phyloP scores from a whole-genome alignment of 768 basidiomycete species.

The Asterophora parasitica region DNA sequence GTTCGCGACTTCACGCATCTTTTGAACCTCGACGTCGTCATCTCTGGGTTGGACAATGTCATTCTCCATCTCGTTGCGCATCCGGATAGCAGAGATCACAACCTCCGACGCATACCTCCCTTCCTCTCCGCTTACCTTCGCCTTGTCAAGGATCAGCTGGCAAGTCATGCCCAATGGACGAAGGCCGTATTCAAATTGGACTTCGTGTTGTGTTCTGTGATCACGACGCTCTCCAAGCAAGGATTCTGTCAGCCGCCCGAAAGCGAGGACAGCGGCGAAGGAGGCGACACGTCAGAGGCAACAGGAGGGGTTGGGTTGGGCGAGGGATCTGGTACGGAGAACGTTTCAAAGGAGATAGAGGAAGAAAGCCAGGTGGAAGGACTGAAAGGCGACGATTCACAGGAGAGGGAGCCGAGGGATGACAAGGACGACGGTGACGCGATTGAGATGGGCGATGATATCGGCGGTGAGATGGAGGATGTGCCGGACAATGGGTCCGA shows the following conservation, averaged over 20 bases:
- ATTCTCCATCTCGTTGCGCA: constrained; percentile 35
- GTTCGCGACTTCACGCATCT: constrained; percentile 42
- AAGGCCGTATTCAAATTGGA: constrained; percentile 81
- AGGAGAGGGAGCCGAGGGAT: constrained; percentile 39
- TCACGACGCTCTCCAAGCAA: constrained; percentile 70
- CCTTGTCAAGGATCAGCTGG: constrained; percentile 56
- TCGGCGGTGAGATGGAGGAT: constrained; percentile 84
- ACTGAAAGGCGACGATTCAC: constrained; percentile 60
- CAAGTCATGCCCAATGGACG: constrained; percentile 56
- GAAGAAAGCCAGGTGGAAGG: constrained; percentile 98
- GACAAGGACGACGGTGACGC: constrained; percentile 64
- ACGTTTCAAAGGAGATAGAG: constrained; percentile 92
- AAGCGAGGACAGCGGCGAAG: constrained; percentile 46
- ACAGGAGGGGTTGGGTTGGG: constrained; percentile 84
- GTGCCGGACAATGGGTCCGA: constrained; percentile 62
- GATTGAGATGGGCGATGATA: constrained; percentile 88
- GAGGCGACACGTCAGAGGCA: constrained; percentile 42
- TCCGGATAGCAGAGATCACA: constrained; percentile 26
- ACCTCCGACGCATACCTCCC: constrained; percentile 53
- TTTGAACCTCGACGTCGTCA: constrained; percentile 43
- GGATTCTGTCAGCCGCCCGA: constrained; percentile 95
- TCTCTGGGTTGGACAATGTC: constrained; percentile 33
- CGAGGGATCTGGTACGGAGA: constrained; percentile 77
- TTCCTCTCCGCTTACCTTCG: constrained; percentile 66
- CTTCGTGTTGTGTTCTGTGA: constrained; percentile 69